Evolutionary conservation across 306 rosid genomes (phyloP).

Genomic region (Prosopis cineraria): DNA sequence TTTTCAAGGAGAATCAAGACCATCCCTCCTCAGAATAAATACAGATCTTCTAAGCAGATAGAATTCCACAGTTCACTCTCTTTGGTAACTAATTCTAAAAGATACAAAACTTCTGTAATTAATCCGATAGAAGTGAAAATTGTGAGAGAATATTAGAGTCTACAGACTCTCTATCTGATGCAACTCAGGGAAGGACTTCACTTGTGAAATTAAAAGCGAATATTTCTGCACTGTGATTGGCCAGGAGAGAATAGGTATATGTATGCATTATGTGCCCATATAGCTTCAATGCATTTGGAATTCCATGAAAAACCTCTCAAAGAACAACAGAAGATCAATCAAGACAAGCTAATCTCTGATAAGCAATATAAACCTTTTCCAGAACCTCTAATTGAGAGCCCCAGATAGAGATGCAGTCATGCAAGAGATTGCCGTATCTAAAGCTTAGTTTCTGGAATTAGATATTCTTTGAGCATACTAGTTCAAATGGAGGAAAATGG

Average conservation of each 20-base stretch:
- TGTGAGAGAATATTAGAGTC: not conserved
- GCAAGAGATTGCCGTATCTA: constrained; percentile 17
- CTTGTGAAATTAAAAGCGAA: no score
- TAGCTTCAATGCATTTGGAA: constrained; percentile 13
- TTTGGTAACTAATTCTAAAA: not conserved
- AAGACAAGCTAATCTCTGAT: constrained; percentile 19
- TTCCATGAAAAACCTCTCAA: not conserved
- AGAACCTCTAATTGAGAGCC: constrained; percentile 25
- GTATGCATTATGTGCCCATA: not conserved
- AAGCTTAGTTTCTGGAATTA: not conserved
- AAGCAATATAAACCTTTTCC: constrained; percentile 16
- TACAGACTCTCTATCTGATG: constrained; percentile 7
- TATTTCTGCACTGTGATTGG: no score
- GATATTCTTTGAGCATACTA: constrained; percentile 8
- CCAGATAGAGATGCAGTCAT: not conserved
- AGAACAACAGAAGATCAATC: constrained; percentile 12
- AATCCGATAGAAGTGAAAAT: constrained; percentile 1
- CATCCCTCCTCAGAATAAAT: not conserved
- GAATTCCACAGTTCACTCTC: not conserved
- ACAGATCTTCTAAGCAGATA: not conserved
- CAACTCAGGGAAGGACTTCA: constrained; percentile 1
- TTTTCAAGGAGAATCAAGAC: constrained; percentile 23
- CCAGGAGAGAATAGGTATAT: not conserved
- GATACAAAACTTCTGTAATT: not conserved
- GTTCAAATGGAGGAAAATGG: constrained; percentile 10